Base-by-base conservation (phyloP, 169 alveolate species). In the Theileria equi region DNA sequence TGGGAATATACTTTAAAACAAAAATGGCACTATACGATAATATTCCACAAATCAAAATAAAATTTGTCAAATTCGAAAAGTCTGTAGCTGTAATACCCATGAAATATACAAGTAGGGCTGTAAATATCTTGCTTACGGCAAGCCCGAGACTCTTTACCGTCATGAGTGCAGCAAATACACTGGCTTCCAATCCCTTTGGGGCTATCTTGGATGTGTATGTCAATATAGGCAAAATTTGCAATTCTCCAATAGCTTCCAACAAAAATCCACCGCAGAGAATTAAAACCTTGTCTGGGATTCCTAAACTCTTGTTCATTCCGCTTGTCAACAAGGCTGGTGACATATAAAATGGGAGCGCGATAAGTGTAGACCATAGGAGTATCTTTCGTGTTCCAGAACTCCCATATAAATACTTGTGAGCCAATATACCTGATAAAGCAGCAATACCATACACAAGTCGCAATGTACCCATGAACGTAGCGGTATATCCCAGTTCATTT, bases 121-220 rank as follows among this genome's bases (percentile, higher is more conserved):
- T 96, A 29, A 92, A 67, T 25, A 91, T 89, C 45, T 93, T 89
- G 40, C 96, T 90, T 4, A 95, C 77, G 50, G 94, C 77, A 13
- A 91, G 84, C 3, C 98, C 99, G 21, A 95, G 82, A 68, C 94
- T 93, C 38, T 94, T 84, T 38, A 97, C 92, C 17, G 97, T 91
- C 91, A 94, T 89, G 76, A 96, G 91, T 49, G 95, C 83, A 13
- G 98, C 97, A 82, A 92, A 95, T 74, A 96, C 95, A 35, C 97
- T 88, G 38, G 98, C 99, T 88, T 95, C 99, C 40, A 95, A 92
- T 13, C 96, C 95, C 64, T 93, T 92, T 13, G 98, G 99, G 55
- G 98, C 94, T 43, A 96, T 81, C 45, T 91, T 84, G 16, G 98
- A 93, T 1, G 98, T 96, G 49, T 94, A 64, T 17, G 94, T 96